These are phyloP conservation scores for Pseudotsuga menziesii DNA, from an alignment of 75 land plant species.

Conservation along the genomic window DNA sequence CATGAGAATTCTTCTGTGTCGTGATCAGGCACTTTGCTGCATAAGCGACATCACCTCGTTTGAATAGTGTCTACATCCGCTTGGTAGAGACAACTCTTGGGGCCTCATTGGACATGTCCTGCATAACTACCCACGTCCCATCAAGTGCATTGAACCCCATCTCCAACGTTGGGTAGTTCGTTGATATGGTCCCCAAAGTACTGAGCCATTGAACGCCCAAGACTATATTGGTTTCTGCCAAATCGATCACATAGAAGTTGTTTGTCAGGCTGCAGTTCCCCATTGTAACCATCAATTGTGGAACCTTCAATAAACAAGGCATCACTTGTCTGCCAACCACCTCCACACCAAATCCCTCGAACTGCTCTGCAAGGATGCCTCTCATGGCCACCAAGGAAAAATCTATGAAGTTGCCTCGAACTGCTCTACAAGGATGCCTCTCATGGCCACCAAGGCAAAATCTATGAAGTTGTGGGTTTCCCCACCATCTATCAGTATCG, in stretches of 20 bases:
- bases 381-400: not conserved
- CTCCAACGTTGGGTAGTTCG: no score
- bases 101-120: no score
- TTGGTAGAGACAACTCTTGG: no score
- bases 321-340: no score
- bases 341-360: no score
- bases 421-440: not conserved
- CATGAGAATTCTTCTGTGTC: no score
- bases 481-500: not conserved
- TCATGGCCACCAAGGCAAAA: not conserved
- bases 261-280: not conserved
- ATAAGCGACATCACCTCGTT: no score
- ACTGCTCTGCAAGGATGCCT: not conserved
- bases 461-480: not conserved
- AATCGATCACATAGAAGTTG: not conserved
- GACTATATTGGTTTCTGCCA: not conserved
- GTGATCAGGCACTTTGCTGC: no score
- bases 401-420: not conserved
- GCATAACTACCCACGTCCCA: no score
- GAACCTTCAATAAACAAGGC: not conserved
- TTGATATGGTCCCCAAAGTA: not conserved
- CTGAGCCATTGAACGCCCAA: not conserved
- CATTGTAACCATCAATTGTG: not conserved
- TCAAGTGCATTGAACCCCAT: no score
- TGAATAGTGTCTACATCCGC: no score